These are phyloP conservation scores for Amanita thiersii DNA, from an alignment of 768 basidiomycete genomes.

Conservation along the genomic window DNA sequence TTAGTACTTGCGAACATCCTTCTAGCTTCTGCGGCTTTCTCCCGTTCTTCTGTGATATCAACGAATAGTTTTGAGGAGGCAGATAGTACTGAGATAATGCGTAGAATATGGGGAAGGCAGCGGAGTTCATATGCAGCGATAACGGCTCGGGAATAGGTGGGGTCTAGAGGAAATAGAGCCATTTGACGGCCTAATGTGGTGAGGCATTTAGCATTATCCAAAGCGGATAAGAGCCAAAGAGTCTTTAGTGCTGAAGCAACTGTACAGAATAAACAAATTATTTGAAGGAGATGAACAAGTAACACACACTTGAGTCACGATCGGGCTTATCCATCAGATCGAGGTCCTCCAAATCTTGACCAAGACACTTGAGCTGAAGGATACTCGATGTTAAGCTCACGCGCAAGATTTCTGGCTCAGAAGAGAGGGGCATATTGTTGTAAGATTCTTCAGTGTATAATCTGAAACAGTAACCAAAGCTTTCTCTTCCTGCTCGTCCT, in stretches of 20 bases:
- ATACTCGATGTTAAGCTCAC: conserved; percentile 78
- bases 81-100: conserved; percentile 79
- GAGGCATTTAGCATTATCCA: conserved; percentile 56
- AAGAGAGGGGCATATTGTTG: conserved; percentile 49
- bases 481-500: conserved; percentile 94
- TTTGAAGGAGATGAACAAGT: not conserved
- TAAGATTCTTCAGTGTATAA: conserved; percentile 85
- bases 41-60: conserved; percentile 69
- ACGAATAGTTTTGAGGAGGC: conserved; percentile 76
- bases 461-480: conserved; percentile 81
- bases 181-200: conserved; percentile 76
- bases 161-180: conserved; percentile 91
- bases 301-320: conserved; percentile 53
- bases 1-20: conserved; percentile 73
- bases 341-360: conserved; percentile 70
- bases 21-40: conserved; percentile 60
- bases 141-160: conserved; percentile 68
- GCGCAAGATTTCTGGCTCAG: conserved; percentile 87
- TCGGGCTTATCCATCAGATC: conserved; percentile 90
- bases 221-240: conserved; percentile 74
- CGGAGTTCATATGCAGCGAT: conserved; percentile 66
- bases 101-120: conserved; percentile 74
- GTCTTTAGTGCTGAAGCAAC: conserved; percentile 59
- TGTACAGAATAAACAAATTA: conserved; percentile 17
- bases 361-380: conserved; percentile 80